Base-by-base conservation (phyloP, 352 stramenopile species). In the Phytophthora pistaciae region DNA sequence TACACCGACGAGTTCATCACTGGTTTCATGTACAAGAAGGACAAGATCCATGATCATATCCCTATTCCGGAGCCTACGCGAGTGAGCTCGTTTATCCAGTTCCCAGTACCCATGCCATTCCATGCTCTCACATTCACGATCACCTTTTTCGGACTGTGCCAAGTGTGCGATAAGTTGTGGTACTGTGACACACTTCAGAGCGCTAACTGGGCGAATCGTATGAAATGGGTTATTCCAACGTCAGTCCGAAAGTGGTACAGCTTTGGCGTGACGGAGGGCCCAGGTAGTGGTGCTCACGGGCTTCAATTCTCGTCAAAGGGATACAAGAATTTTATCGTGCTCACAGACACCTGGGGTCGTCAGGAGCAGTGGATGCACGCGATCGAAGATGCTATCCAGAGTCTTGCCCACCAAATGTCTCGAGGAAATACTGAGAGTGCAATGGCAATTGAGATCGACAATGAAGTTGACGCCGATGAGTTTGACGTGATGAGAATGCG, bases 11-110 rank as follows among this genome's bases (percentile, higher is more conserved):
- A 96, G 64, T 94, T 91, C 46, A 91, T 95, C 64, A 93, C 87
- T 58, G 90, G 90, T 16, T 96, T 96, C 63, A 77, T 96, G 76
- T 96, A 93, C 88, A 96, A 96, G 74, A 96, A 96, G 66, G 90
- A 96, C 77, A 96, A 96, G 65, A 95, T 96, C 46, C 90, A 96
- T 70, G 90, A 96, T 50, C 90, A 96, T 67, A 94, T 96, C 60
- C 90, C 90, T 49, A 93, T 96, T 57, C 90, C 90, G 6, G 88
- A 96, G 66, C 88, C 90, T 1, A 96, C 87, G 29, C 85, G 87
- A 48, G 88, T 95, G 64, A 94, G 85, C 70, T 95, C 90, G 16
- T 96, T 96, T 64, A 95, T 96, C 62, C 90, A 94, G 66, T 96
- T 96, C 50, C 90, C 90, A 6, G 90, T 95, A 27, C 88, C 90